Evolutionary conservation across 148 eudicot species (phyloP).

Genomic region (Camellia japonica): DNA sequence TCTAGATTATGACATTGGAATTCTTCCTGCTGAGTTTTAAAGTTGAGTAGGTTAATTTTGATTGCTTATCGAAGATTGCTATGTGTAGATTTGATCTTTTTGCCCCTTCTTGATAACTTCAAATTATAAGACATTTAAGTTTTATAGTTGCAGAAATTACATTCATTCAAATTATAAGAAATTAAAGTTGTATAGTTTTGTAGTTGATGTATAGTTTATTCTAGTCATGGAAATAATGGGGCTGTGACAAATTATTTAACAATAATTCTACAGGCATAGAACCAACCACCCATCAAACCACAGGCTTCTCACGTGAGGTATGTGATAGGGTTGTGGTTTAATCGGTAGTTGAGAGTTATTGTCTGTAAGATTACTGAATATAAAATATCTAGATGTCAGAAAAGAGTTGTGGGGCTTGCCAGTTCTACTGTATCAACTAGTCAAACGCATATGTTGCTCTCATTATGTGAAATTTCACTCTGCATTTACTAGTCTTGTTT

Average conservation of each 20-base stretch:
- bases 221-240: background rate
- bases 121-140: background rate
- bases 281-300: no score
- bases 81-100: background rate
- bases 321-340: no score
- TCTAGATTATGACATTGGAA: background rate
- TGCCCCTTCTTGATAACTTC: background rate
- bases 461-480: no score
- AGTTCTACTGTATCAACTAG: no score
- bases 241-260: background rate
- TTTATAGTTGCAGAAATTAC: background rate
- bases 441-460: background rate
- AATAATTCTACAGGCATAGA: no score
- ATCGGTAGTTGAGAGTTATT: no score
- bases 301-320: no score
- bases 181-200: background rate
- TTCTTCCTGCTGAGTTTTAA: background rate
- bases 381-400: background rate
- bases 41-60: background rate
- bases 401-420: conserved; percentile 1
- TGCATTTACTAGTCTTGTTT: no score
- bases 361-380: no score
- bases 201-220: background rate
- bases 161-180: background rate
- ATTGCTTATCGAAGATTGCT: background rate